Conservation (phyloP, 306 rosid species). For the Cucumis hystrix region DNA sequence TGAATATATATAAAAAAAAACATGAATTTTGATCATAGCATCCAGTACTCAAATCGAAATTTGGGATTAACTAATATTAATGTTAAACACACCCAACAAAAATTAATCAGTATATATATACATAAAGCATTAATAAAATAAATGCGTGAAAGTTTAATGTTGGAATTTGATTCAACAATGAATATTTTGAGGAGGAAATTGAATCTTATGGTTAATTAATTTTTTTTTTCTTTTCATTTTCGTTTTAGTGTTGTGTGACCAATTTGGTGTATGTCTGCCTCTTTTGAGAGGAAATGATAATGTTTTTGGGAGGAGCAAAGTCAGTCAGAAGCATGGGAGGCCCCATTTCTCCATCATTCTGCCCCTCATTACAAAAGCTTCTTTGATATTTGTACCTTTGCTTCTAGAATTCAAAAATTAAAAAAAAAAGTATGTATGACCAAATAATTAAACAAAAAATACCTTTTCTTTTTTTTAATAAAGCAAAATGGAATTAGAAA, state of each 20-base stretch:
- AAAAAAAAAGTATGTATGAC: neutral
- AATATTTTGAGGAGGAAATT: neutral
- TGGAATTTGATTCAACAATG: neutral
- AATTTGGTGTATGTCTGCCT: constrained; percentile 1
- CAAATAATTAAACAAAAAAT: neutral
- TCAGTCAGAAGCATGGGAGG: neutral
- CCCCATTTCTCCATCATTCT: neutral
- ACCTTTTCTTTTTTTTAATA: neutral
- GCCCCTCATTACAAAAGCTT: neutral
- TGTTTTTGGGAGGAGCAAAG: constrained; percentile 1
- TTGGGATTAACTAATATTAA: neutral
- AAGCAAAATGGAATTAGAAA: no score
- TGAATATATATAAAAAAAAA: no score
- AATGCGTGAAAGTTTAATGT: neutral
- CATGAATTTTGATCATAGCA: neutral
- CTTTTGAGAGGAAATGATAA: neutral
- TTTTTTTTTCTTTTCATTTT: neutral
- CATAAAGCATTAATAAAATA: neutral
- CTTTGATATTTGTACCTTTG: neutral
- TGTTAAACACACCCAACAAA: neutral
- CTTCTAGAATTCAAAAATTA: neutral
- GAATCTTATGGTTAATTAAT: neutral
- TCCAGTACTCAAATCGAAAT: neutral
- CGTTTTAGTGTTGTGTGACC: neutral
- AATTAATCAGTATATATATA: neutral